These are phyloP conservation scores for Botrytis deweyae DNA, from an alignment of 2,329 filamentous ascomycete genomes.

Conservation along the genomic window DNA sequence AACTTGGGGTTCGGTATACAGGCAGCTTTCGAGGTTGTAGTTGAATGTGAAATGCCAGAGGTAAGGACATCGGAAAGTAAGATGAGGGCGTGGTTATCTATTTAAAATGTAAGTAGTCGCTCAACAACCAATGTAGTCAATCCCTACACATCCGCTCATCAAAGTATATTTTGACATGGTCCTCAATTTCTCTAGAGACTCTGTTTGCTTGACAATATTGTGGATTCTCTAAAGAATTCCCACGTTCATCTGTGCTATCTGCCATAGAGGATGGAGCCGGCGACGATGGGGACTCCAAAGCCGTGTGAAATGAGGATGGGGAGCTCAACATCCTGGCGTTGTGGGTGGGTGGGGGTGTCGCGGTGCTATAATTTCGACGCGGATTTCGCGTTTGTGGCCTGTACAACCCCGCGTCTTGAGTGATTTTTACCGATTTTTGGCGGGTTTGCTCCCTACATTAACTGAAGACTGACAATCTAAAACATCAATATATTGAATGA, in stretches of 20 bases:
- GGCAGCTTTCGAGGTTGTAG: conserved; percentile 45
- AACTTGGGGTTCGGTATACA: conserved; percentile 69
- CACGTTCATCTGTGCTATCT: not conserved
- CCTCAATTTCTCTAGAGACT: conserved; percentile 16
- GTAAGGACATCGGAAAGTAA: conserved; percentile 65
- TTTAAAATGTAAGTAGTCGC: conserved; percentile 9
- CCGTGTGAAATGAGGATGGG: conserved; percentile 13
- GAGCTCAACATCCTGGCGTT: conserved; percentile 12
- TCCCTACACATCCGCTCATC: conserved; percentile 21
- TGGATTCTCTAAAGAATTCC: not conserved
- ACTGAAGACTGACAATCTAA: not conserved
- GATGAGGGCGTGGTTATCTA: conserved; percentile 58
- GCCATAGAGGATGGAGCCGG: conserved; percentile 6
- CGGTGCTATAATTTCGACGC: not conserved
- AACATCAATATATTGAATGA: not conserved
- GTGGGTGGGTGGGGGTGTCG: not conserved
- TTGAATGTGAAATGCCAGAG: conserved; percentile 47
- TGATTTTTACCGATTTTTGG: not conserved
- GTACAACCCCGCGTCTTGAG: not conserved
- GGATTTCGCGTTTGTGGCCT: not conserved
- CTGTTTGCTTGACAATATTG: conserved; percentile 7
- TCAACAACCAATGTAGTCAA: not conserved
- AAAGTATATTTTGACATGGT: conserved; percentile 19
- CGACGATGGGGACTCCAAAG: not conserved
- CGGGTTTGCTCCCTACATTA: not conserved